Conservation (phyloP, 148 eudicot genomes). For the Fagopyrum tataricum region DNA sequence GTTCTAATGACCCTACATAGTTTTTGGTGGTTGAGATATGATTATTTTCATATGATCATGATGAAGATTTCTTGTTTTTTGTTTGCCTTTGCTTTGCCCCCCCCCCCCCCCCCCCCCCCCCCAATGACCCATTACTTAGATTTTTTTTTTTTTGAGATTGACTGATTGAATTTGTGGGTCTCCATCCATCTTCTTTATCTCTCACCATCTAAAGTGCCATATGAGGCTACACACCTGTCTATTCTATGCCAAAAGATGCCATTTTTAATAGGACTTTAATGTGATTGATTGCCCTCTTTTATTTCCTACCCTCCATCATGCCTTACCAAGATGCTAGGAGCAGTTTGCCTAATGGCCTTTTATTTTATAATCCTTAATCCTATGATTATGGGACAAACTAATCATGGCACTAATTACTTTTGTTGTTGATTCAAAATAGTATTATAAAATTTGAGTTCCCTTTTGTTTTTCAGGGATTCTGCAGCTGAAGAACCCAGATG, state of each 20-base stretch:
- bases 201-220: conserved; percentile 20
- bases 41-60: neutral
- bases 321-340: neutral
- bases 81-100: neutral
- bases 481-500: conserved; percentile 51
- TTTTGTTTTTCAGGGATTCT: conserved; percentile 42
- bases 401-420: conserved; percentile 1
- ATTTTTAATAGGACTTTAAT: conserved; percentile 2
- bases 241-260: conserved; percentile 16
- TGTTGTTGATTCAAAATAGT: neutral
- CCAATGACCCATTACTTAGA: neutral
- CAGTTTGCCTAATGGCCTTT: neutral
- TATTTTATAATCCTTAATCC: neutral
- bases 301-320: neutral
- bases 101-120: too few relatives aligned
- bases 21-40: neutral
- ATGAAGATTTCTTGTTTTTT: conserved; percentile 3
- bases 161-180: conserved; percentile 22
- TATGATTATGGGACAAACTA: neutral
- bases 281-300: neutral
- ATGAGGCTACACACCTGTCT: conserved; percentile 25
- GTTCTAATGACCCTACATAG: neutral
- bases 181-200: conserved; percentile 24
- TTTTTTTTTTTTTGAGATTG: conserved; percentile 18
- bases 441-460: neutral